Evolutionary conservation across 1,139 yeast species (phyloP).

Genomic region (Pichia sp.): DNA sequence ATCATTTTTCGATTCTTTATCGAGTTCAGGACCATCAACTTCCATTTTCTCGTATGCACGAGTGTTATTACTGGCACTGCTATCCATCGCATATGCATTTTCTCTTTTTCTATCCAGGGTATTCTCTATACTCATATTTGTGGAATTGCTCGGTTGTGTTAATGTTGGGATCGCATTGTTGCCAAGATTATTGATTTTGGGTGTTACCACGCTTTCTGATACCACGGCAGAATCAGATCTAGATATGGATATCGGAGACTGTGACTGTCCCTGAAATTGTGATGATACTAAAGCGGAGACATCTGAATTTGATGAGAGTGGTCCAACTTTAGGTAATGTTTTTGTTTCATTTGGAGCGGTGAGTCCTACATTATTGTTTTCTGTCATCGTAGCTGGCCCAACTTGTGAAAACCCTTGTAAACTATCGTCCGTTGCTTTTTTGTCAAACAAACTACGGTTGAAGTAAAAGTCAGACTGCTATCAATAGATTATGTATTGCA

Average conservation of each 20-base stretch:
- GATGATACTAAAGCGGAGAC: not conserved
- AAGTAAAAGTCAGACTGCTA: too few species aligned
- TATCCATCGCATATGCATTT: too few species aligned
- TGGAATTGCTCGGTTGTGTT: not conserved
- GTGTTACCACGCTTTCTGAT: not conserved
- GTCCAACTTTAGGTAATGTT: not conserved
- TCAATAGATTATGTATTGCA: too few species aligned
- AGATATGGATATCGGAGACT: constrained; percentile 4
- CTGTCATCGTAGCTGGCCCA: not conserved
- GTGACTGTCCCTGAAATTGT: not conserved
- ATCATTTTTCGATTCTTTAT: not conserved
- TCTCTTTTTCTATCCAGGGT: not conserved
- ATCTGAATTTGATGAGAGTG: not conserved
- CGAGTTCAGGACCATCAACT: not conserved
- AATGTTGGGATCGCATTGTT: too few species aligned
- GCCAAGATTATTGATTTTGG: not conserved
- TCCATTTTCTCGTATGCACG: constrained; percentile 1
- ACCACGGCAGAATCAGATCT: constrained; percentile 1
- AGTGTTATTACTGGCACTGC: too few species aligned
- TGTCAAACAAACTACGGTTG: too few species aligned
- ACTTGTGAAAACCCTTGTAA: not conserved
- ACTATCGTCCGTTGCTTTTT: not conserved
- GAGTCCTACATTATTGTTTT: not conserved
- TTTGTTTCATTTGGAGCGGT: not conserved
- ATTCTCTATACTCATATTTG: not conserved